Evolutionary conservation across 345 rosid genomes (phyloP), one percentile per base, ranked within the genome.

Genomic region (Acer negundo): DNA sequence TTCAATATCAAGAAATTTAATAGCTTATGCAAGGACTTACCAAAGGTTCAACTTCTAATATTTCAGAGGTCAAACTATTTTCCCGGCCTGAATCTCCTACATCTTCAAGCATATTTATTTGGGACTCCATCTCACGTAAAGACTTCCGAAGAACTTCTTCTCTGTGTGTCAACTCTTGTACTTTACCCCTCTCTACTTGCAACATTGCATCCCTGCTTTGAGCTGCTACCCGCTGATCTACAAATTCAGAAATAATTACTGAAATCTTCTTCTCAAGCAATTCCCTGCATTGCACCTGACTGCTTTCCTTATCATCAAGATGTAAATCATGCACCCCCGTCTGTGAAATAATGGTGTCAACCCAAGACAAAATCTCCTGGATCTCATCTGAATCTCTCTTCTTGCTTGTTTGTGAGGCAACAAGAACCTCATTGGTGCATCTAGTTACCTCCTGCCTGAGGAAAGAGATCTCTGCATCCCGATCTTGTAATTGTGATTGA

Each of bases 371-470:
- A 42, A 92, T 81, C 79, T 86, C 89, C 72, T 69, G 78, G 75
- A 92, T 85, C 79, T 89, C 93, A 70, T 87, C 87, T 35, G 91
- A 86, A 74, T 81, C 85, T 79, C 81, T 84, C 79, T 83, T 94
- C 53, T 77, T 83, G 81, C 82, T 80, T 76, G 84, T 80, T 78
- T 91, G 98, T 67, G 97, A 90, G 76, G 95, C 84, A 78, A 70
- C 87, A 83, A 92, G 95, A 87, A 80, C 95, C 44, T 92, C 98
- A 83, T 92, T 87, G 75, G 97, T 92, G 83, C 95, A 94, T 85
- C 97, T 91, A 31, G 98, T 93, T 75, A 94, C 97, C 85, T 95
- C 99, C 84, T 95, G 96, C 85, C 99, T 91, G 67, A 95, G 88
- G 91, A 92, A 93, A 78, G 99, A 96, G 69, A 96, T 85, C 89